A percentile compares a stretch with the other conserved stretches of the same genome.
Evolutionary conservation across 2,329 filamentous ascomycete species (phyloP).

Genomic region (Endothia cerciana): DNA sequence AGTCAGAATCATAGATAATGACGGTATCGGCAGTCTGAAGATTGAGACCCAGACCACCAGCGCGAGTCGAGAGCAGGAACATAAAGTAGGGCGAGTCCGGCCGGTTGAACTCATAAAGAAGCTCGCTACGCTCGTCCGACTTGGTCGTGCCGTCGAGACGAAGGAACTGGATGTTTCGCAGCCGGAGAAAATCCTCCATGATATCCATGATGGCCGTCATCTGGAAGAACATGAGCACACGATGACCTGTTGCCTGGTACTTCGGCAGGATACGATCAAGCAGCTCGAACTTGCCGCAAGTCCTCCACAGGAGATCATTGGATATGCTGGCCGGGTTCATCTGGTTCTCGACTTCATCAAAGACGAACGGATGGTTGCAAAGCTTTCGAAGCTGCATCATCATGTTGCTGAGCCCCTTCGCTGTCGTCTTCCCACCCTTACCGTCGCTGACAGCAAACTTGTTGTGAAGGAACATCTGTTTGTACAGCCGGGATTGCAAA

Average conservation of each 20-base stretch:
- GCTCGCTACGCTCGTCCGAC: conserved; percentile 91
- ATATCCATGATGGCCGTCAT: conserved; percentile 99
- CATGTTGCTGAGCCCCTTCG: conserved; percentile 98
- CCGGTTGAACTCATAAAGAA: conserved; percentile 87
- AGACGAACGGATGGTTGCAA: conserved; percentile 98
- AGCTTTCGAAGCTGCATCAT: conserved; percentile 99
- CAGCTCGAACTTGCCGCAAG: conserved; percentile 95
- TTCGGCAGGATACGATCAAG: conserved; percentile 92
- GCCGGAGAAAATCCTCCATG: conserved; percentile 96
- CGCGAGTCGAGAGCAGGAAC: conserved; percentile 97
- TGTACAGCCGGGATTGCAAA: conserved; percentile 90
- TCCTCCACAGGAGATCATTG: conserved; percentile 94
- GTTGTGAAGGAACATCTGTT: conserved; percentile 96
- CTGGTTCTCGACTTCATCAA: conserved; percentile 95
- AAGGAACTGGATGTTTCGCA: conserved; percentile 81
- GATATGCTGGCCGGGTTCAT: conserved; percentile 90
- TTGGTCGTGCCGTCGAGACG: conserved; percentile 97
- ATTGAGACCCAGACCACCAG: conserved; percentile 96
- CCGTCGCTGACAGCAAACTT: conserved; percentile 92
- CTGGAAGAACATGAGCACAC: conserved; percentile 99
- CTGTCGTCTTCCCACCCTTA: conserved; percentile 91
- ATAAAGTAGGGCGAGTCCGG: conserved; percentile 93
- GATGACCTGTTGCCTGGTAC: conserved; percentile 87
- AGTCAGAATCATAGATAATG: conserved; percentile 99
- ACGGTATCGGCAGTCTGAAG: conserved; percentile 97